Base-by-base conservation (phyloP, 164 flowering plant genomes). In the Magnolia changhungtana region DNA sequence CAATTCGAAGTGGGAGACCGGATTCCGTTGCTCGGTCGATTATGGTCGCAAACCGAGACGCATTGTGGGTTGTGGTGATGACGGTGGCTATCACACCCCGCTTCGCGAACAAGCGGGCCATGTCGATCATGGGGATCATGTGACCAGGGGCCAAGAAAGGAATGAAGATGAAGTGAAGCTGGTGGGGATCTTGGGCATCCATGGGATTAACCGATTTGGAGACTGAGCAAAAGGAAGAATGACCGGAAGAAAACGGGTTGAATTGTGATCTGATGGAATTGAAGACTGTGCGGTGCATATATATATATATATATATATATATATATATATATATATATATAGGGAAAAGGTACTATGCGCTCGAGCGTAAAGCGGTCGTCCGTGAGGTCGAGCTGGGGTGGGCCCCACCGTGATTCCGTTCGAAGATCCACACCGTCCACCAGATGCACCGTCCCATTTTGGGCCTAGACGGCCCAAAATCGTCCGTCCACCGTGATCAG, bases 101-200 rank as follows among this genome's bases (percentile, higher is more conserved):
- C 14, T 77, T 75, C 0, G 91, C 86, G 8, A 92, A 59, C 4
- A 88, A 4, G 52, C 73, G 81, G 11, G 89, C 94, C 9, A 92
- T 86, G 83, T 92, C 96, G 1, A 84, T 74, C 89, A 90, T 76
- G 61, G 85, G 83, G 73, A 80, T 83, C 83, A 80, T 79, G 71
- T 78, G 80, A 72, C 80, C 82, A 29, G 68, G 82, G 20, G 82
- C 79, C 82, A 82, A 74, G 8, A 78, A 67, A 66, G 85, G 85
- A 27, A 83, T 31, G 29, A 80, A 24, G 21, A 82, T 27, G 50
- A 82, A 74, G 72, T 82, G 81, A 24, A 77, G 80, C 50, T 72
- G 66, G 20, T 18, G 71, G 69, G 55, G 58, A 31, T n/a, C 58
- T 64, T 64, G 59, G 31, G 51, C n/a, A 31, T 55, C 79, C 79